These are phyloP conservation scores for Pueraria montana DNA, from an alignment of 306 rosid species.

Conservation along the genomic window DNA sequence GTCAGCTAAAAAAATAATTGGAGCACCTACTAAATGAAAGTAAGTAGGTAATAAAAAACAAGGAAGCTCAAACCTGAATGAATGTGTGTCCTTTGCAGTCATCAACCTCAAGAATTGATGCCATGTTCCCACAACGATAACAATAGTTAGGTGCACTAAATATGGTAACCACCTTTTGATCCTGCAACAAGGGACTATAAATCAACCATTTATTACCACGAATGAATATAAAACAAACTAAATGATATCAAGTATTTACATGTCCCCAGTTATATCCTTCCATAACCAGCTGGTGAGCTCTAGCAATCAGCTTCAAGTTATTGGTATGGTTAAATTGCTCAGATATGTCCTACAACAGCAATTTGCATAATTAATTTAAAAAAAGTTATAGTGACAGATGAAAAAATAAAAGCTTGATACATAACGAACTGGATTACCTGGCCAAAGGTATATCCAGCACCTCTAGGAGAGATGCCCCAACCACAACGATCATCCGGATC, in stretches of 20 bases:
- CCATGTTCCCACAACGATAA: slow-evolving; percentile 98
- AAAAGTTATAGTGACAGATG: neutral
- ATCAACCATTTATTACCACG: slow-evolving; percentile 13
- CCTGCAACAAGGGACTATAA: slow-evolving; percentile 58
- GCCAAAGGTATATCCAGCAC: slow-evolving; percentile 96
- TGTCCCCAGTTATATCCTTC: slow-evolving; percentile 98
- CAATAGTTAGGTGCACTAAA: slow-evolving; percentile 97
- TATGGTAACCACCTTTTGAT: slow-evolving; percentile 95
- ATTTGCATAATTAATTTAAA: slow-evolving; percentile 3
- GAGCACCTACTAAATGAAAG: neutral
- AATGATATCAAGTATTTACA: slow-evolving; percentile 56
- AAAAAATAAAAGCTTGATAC: slow-evolving; percentile 12
- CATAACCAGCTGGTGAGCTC: slow-evolving; percentile 99
- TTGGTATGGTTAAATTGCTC: slow-evolving; percentile 96
- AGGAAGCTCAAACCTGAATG: slow-evolving; percentile 78
- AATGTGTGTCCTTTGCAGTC: slow-evolving; percentile 97
- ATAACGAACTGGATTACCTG: slow-evolving; percentile 67
- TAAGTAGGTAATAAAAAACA: neutral
- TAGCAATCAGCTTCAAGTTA: slow-evolving; percentile 90
- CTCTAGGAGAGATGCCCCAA: slow-evolving; percentile 97
- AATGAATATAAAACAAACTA: slow-evolving; percentile 18
- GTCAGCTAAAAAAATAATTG: slow-evolving; percentile 22
- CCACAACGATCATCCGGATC: slow-evolving; percentile 98
- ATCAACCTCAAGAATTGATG: slow-evolving; percentile 93
- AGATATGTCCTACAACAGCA: slow-evolving; percentile 78